phyloP scores from a whole-genome alignment of 1,139 yeast genomes.

The Zygoascus hellenicus region DNA sequence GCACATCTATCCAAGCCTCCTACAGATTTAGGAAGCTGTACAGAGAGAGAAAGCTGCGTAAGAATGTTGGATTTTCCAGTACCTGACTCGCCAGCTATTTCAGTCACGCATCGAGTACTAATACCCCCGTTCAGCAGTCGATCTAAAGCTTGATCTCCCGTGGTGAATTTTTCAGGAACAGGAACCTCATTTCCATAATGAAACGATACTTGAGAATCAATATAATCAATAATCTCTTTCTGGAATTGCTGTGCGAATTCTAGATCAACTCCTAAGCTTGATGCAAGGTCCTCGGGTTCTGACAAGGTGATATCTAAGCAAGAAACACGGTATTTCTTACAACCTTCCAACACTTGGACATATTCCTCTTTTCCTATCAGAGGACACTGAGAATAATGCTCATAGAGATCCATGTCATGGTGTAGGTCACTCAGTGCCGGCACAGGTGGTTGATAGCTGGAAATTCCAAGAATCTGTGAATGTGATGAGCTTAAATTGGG shows the following conservation, averaged over 20 bases:
- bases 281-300: slow-evolving; percentile 39
- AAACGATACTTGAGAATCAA: slow-evolving; percentile 4
- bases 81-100: slow-evolving; percentile 78
- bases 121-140: slow-evolving; percentile 61
- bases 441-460: not conserved
- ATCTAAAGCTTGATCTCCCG: slow-evolving; percentile 61
- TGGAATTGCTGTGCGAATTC: slow-evolving; percentile 35
- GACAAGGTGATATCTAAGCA: slow-evolving; percentile 41
- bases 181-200: slow-evolving; percentile 13
- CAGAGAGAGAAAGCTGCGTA: slow-evolving; percentile 55
- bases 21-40: slow-evolving; percentile 43
- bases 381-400: slow-evolving; percentile 16
- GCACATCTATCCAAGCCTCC: slow-evolving; percentile 48
- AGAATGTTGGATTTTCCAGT: slow-evolving; percentile 79
- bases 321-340: slow-evolving; percentile 30
- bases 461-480: not conserved
- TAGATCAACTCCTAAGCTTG: slow-evolving; percentile 42
- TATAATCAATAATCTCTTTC: slow-evolving; percentile 3
- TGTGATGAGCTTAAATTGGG: not conserved
- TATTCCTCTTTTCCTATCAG: slow-evolving; percentile 24
- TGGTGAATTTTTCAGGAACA: slow-evolving; percentile 42
- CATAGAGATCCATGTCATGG: slow-evolving; percentile 16
- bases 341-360: slow-evolving; percentile 24
- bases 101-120: slow-evolving; percentile 61
- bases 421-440: not conserved